Conservation (phyloP, 148 eudicot genomes). For the Pouteria glomerata region DNA sequence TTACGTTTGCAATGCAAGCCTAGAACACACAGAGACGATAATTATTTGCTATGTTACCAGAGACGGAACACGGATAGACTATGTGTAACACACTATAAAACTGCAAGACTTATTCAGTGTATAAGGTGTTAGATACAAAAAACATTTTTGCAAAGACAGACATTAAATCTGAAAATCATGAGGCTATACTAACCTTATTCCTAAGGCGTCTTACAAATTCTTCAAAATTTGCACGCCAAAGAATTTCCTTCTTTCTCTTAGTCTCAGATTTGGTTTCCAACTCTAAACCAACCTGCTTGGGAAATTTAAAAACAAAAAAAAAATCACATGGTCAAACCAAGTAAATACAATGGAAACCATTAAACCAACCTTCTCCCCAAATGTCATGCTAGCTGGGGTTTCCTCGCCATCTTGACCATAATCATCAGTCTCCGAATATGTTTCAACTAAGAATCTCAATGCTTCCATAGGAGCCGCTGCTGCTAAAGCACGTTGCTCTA, state of each 20-base stretch:
- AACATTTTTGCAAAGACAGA: not conserved
- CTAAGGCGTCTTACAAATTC: slow-evolving; percentile 63
- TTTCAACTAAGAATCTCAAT: slow-evolving; percentile 47
- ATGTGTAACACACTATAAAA: not conserved
- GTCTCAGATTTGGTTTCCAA: slow-evolving; percentile 30
- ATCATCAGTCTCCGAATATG: slow-evolving; percentile 26
- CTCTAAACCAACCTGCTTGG: slow-evolving; percentile 38
- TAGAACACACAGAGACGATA: slow-evolving; percentile 16
- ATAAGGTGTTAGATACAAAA: not conserved
- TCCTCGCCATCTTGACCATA: slow-evolving; percentile 28
- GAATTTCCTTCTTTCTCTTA: slow-evolving; percentile 48
- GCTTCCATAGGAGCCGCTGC: slow-evolving; percentile 72
- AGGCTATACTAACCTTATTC: slow-evolving; percentile 47
- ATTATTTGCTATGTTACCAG: not conserved
- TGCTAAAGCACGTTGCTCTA: slow-evolving; percentile 62
- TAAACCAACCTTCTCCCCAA: slow-evolving; percentile 60
- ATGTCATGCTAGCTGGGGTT: slow-evolving; percentile 14
- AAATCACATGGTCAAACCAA: slow-evolving; percentile 3
- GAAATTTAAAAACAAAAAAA: slow-evolving; percentile 25
- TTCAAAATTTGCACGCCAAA: slow-evolving; percentile 89
- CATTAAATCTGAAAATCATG: not conserved
- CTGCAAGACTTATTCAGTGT: not conserved
- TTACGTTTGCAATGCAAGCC: slow-evolving; percentile 69
- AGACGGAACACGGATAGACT: too few relatives aligned
- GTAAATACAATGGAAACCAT: not conserved